Evolutionary conservation across 1,139 yeast species (phyloP).

Genomic region (Blastobotrys aristatus): DNA sequence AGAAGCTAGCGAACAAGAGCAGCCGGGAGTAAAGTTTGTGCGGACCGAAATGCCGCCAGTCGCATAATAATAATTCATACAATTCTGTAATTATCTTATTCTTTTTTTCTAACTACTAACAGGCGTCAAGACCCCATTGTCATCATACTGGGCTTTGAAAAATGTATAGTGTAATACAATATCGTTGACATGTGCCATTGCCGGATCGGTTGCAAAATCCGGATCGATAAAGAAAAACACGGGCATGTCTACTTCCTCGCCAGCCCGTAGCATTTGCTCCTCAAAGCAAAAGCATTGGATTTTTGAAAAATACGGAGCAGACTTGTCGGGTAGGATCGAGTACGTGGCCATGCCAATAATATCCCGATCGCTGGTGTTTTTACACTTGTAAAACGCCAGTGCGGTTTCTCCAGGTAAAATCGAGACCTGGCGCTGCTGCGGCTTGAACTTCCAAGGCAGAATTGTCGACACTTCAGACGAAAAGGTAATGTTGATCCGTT

Average conservation of each 20-base stretch:
- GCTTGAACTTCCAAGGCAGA: constrained; percentile 93
- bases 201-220: constrained; percentile 91
- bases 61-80: neutral
- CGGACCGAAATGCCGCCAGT: constrained; percentile 25
- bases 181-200: constrained; percentile 86
- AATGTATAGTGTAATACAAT: constrained; percentile 89
- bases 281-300: constrained; percentile 98
- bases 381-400: constrained; percentile 89
- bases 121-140: constrained; percentile 27
- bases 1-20: constrained; percentile 15
- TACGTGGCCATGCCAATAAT: constrained; percentile 98
- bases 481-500: constrained; percentile 74
- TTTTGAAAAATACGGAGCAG: constrained; percentile 92
- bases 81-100: neutral
- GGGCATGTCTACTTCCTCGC: constrained; percentile 99
- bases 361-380: constrained; percentile 77
- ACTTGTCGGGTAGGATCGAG: constrained; percentile 93
- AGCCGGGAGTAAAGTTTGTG: constrained; percentile 10
- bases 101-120: constrained; percentile 11
- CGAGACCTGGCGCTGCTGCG: constrained; percentile 89
- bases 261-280: constrained; percentile 88
- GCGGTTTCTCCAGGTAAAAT: constrained; percentile 98
- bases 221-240: constrained; percentile 98
- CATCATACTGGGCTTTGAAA: constrained; percentile 47
- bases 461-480: constrained; percentile 90